Conservation (phyloP, 805 yeast species). For the Lipomyces sp. region DNA sequence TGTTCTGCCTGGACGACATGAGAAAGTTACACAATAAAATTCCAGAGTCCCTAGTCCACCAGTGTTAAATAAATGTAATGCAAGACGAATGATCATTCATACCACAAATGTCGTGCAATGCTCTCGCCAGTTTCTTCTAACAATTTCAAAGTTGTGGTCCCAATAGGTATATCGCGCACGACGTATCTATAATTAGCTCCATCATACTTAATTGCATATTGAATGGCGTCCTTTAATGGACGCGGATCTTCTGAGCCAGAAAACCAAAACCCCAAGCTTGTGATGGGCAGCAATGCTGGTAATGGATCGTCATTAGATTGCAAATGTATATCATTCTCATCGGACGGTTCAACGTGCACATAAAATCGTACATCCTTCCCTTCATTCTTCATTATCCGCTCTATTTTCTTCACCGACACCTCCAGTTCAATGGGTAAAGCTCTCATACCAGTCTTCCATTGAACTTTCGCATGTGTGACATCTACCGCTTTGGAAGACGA, state of each 20-base stretch:
- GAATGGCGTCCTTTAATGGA: neutral
- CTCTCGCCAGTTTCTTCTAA: constrained; percentile 50
- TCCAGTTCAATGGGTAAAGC: constrained; percentile 26
- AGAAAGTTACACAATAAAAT: constrained; percentile 23
- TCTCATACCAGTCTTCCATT: constrained; percentile 27
- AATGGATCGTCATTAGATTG: neutral
- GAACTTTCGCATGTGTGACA: neutral
- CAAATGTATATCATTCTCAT: constrained; percentile 10
- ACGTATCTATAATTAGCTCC: constrained; percentile 13
- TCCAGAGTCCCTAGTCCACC: constrained; percentile 32
- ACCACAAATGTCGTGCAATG: constrained; percentile 54
- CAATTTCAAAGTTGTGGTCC: constrained; percentile 26
- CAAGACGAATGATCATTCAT: constrained; percentile 44
- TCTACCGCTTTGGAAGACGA: neutral
- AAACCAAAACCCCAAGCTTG: constrained; percentile 16
- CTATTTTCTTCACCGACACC: constrained; percentile 3
- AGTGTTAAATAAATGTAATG: neutral
- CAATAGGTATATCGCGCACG: constrained; percentile 14
- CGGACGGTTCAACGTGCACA: constrained; percentile 4
- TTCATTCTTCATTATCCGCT: neutral
- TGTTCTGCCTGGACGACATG: constrained; percentile 1
- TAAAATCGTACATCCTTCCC: neutral
- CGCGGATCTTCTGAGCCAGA: neutral
- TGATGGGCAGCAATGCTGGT: constrained; percentile 4
- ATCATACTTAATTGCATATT: neutral